phyloP scores from a whole-genome alignment of 306 rosid species.

The Oemleria cerasiformis region DNA sequence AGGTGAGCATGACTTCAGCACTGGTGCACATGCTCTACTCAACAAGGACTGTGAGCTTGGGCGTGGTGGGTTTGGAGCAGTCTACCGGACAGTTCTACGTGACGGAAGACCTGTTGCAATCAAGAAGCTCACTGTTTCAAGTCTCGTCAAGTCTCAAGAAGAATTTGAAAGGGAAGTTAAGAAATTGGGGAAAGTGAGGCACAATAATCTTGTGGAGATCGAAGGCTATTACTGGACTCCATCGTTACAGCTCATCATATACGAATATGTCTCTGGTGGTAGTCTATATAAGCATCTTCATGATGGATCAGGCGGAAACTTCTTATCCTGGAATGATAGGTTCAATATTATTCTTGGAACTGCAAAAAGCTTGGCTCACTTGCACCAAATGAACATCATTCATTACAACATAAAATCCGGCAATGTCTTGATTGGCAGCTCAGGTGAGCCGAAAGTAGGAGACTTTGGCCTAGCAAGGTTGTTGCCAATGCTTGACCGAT shows the following conservation, averaged over 20 bases:
- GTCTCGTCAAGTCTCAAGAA: slow-evolving; percentile 94
- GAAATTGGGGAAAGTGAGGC: slow-evolving; percentile 83
- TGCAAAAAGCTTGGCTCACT: slow-evolving; percentile 87
- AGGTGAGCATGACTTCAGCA: slow-evolving; percentile 93
- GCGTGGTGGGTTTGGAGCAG: slow-evolving; percentile 97
- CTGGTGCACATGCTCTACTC: slow-evolving; percentile 93
- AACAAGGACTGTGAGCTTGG: slow-evolving; percentile 99
- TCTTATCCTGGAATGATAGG: slow-evolving; percentile 90
- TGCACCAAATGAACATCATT: slow-evolving; percentile 77
- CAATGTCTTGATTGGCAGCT: slow-evolving; percentile 74
- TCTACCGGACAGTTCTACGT: slow-evolving; percentile 77
- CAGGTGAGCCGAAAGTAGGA: slow-evolving; percentile 86
- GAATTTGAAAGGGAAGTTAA: slow-evolving; percentile 96
- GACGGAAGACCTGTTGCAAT: slow-evolving; percentile 94
- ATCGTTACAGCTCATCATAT: slow-evolving; percentile 91
- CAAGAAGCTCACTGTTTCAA: slow-evolving; percentile 97
- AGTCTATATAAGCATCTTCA: slow-evolving; percentile 93
- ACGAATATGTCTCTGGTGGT: slow-evolving; percentile 78
- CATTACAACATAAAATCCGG: slow-evolving; percentile 95
- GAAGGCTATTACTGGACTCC: slow-evolving; percentile 99
- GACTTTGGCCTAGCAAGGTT: slow-evolving; percentile 92
- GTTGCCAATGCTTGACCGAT: slow-evolving; percentile 94
- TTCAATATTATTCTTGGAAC: slow-evolving; percentile 87
- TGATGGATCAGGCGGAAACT: slow-evolving; percentile 73
- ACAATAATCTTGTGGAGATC: slow-evolving; percentile 80